phyloP scores from a whole-genome alignment of 2,329 filamentous ascomycete species.

The Fusarium kyushuense region DNA sequence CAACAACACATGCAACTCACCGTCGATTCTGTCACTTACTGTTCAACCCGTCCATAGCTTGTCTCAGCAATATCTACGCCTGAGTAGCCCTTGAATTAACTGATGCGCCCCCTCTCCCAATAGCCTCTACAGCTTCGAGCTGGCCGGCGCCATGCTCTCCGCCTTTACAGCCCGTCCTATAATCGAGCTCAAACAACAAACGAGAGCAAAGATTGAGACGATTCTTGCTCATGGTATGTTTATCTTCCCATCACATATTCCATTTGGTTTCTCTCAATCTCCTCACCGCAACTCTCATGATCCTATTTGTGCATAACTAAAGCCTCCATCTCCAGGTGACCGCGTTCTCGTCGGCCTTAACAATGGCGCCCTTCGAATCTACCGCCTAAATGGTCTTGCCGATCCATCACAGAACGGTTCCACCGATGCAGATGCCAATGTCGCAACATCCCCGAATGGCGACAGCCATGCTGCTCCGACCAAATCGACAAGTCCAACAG shows the following conservation, averaged over 20 bases:
- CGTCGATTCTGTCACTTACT: background rate
- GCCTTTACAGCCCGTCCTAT: conserved; percentile 97
- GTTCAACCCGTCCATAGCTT: background rate
- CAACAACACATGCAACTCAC: conserved; percentile 14
- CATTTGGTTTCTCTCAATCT: background rate
- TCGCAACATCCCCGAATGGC: conserved; percentile 48
- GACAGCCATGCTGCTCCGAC: conserved; percentile 48
- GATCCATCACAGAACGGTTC: conserved; percentile 53
- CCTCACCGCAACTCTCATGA: background rate
- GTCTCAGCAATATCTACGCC: background rate
- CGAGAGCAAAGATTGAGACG: conserved; percentile 97
- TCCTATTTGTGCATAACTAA: conserved; percentile 16
- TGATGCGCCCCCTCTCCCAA: conserved; percentile 49
- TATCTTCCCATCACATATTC: background rate
- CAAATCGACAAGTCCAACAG: conserved; percentile 70
- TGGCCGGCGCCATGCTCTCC: conserved; percentile 82
- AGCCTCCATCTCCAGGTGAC: conserved; percentile 70
- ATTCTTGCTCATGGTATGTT: conserved; percentile 85
- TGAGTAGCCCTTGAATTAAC: conserved; percentile 23
- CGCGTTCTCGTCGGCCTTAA: conserved; percentile 92
- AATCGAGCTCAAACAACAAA: conserved; percentile 93
- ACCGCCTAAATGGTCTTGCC: conserved; percentile 82
- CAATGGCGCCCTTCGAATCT: conserved; percentile 88
- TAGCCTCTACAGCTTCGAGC: conserved; percentile 55
- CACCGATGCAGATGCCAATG: conserved; percentile 46